These are phyloP conservation scores for Pseudogymnoascus sp. DNA, from an alignment of 2,329 filamentous ascomycete genomes.

Conservation along the genomic window DNA sequence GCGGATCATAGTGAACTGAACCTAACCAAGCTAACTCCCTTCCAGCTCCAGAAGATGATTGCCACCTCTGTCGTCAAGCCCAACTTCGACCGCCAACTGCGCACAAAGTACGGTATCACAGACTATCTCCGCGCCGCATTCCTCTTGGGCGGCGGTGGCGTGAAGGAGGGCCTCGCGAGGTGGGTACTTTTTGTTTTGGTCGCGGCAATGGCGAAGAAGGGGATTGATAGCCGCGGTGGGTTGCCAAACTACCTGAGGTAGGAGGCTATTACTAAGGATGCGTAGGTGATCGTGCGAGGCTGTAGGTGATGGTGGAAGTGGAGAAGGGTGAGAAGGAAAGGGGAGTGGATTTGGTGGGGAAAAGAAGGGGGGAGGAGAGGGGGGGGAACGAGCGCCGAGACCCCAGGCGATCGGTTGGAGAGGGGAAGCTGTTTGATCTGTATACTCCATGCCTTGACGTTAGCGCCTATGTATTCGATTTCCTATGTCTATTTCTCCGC, in stretches of 20 bases:
- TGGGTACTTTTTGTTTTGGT: slow-evolving; percentile 42
- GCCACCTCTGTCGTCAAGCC: slow-evolving; percentile 41
- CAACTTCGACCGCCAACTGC: slow-evolving; percentile 56
- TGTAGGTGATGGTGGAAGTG: neutral
- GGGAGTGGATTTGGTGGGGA: neutral
- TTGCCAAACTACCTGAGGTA: slow-evolving; percentile 9
- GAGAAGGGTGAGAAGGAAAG: neutral
- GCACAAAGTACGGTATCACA: slow-evolving; percentile 40
- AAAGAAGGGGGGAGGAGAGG: neutral
- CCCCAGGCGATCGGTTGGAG: neutral
- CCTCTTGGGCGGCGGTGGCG: slow-evolving; percentile 43
- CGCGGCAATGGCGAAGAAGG: slow-evolving; percentile 16
- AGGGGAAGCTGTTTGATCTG: neutral
- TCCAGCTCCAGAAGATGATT: slow-evolving; percentile 39
- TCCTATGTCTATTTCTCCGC: neutral
- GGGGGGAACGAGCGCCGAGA: neutral
- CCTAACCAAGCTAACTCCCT: slow-evolving; percentile 17
- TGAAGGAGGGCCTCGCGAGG: slow-evolving; percentile 44
- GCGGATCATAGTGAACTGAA: neutral
- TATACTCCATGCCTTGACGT: neutral
- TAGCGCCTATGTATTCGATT: slow-evolving; percentile 2
- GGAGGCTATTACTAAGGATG: neutral
- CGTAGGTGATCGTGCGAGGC: neutral
- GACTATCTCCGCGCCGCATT: slow-evolving; percentile 50
- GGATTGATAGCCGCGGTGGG: slow-evolving; percentile 9